Conservation (phyloP, 2,329 filamentous ascomycete genomes). For the Dactylellina drechsleri region DNA sequence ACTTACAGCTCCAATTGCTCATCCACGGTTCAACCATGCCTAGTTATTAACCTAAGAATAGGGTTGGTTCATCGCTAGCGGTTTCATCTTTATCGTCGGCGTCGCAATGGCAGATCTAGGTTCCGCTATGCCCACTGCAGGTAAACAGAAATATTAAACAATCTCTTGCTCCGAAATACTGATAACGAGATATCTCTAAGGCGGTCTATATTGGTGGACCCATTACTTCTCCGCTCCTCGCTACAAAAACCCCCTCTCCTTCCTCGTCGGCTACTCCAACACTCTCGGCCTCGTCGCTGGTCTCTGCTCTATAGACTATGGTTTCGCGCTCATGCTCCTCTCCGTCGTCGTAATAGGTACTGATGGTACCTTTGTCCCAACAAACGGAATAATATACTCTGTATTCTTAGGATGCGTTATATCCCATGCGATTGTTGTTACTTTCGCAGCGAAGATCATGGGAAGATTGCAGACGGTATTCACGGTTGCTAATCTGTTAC, state of each 20-base stretch:
- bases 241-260: slow-evolving; percentile 67
- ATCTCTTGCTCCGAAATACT: neutral
- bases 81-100: slow-evolving; percentile 70
- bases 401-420: slow-evolving; percentile 69
- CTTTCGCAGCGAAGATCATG: slow-evolving; percentile 68
- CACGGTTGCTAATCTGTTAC: slow-evolving; percentile 68
- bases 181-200: slow-evolving; percentile 59
- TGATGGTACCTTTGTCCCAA: slow-evolving; percentile 69
- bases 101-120: slow-evolving; percentile 67
- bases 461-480: slow-evolving; percentile 69
- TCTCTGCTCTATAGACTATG: slow-evolving; percentile 71
- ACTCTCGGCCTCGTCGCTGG: slow-evolving; percentile 66
- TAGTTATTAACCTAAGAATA: slow-evolving; percentile 54
- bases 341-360: slow-evolving; percentile 68
- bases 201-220: slow-evolving; percentile 71
- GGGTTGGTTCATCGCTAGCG: slow-evolving; percentile 70
- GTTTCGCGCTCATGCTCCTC: slow-evolving; percentile 69
- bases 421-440: slow-evolving; percentile 68
- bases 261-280: slow-evolving; percentile 53
- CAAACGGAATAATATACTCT: slow-evolving; percentile 69
- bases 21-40: too few species aligned
- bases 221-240: slow-evolving; percentile 69
- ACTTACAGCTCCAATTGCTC: neutral
- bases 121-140: slow-evolving; percentile 54
- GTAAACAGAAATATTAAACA: slow-evolving; percentile 56